Percentiles rank a stretch among this genome's conserved stretches.
These are phyloP conservation scores for Suhomyces prunicola DNA, from an alignment of 805 yeast species.

Conservation along the genomic window DNA sequence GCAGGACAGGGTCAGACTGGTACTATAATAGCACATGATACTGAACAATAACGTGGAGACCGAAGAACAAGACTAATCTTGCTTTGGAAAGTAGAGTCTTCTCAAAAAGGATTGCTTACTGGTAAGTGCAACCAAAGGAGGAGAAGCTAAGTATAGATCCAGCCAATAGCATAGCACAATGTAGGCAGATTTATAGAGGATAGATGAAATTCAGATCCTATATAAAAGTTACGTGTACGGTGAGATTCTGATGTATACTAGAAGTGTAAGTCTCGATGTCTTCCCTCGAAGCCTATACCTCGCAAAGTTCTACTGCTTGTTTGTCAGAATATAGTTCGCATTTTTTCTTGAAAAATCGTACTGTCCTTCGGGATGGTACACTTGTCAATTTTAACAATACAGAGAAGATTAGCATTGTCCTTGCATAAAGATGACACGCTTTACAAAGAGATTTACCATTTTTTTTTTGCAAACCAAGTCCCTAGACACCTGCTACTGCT, in stretches of 20 bases:
- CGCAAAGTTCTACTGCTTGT: no score
- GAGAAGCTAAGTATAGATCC: no score
- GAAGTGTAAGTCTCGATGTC: no score
- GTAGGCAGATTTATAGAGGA: no score
- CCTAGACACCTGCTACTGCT: neutral
- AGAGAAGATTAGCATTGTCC: conserved; percentile 99
- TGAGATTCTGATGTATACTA: no score
- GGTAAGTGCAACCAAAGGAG: no score
- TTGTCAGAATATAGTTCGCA: neutral
- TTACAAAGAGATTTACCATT: conserved; percentile 98
- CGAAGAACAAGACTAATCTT: neutral
- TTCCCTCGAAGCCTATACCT: no score
- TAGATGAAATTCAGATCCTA: no score
- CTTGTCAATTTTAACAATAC: conserved; percentile 99
- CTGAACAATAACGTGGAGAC: neutral
- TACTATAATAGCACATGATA: neutral
- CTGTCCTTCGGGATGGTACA: conserved; percentile 46
- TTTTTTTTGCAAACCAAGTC: conserved; percentile 63
- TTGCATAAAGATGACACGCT: conserved; percentile 99
- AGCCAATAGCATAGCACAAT: no score
- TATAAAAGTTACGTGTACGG: no score
- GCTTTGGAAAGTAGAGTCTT: neutral
- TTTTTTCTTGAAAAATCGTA: conserved; percentile 21
- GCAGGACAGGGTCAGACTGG: neutral
- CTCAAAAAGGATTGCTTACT: no score